phyloP scores from a whole-genome alignment of 495 filamentous ascomycete genomes.

The Annulohypoxylon stygium region DNA sequence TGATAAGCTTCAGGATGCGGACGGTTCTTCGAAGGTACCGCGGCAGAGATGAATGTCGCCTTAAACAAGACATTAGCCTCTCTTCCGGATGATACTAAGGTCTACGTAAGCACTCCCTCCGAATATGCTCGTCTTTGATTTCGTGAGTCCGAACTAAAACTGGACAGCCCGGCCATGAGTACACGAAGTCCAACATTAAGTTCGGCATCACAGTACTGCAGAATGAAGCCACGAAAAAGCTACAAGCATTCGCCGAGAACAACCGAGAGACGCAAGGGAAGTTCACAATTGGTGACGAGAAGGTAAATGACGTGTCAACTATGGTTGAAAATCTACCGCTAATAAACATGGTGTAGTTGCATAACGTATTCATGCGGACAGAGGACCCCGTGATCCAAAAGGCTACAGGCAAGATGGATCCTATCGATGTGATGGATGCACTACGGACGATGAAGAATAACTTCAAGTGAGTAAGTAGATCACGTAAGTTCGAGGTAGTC shows the following conservation, averaged over 20 bases:
- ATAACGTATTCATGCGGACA: conserved; percentile 97
- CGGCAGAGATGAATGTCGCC: conserved; percentile 91
- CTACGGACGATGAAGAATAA: conserved; percentile 95
- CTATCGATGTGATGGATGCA: conserved; percentile 87
- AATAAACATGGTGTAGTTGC: conserved; percentile 67
- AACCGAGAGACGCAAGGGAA: conserved; percentile 93
- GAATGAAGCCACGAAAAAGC: conserved; percentile 79
- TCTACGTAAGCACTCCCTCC: conserved; percentile 84
- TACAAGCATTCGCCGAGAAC: conserved; percentile 79
- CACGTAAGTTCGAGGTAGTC: not conserved
- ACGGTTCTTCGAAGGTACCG: conserved; percentile 95
- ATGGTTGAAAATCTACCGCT: not conserved
- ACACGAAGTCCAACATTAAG: conserved; percentile 93
- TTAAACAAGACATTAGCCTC: conserved; percentile 85
- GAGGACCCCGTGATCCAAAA: conserved; percentile 87
- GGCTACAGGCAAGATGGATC: conserved; percentile 83
- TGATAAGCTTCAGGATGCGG: conserved; percentile 76
- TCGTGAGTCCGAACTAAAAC: conserved; percentile 1
- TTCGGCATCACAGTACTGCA: conserved; percentile 82
- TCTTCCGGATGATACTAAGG: conserved; percentile 91
- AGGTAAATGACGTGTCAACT: conserved; percentile 66
- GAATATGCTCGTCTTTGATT: not conserved
- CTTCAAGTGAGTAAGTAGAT: conserved; percentile 71
- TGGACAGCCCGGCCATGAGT: conserved; percentile 89
- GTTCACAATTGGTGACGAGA: conserved; percentile 98